Evolutionary conservation across 1,284 basidiomycete genomes (phyloP).

Genomic region (Malassezia furfur): DNA sequence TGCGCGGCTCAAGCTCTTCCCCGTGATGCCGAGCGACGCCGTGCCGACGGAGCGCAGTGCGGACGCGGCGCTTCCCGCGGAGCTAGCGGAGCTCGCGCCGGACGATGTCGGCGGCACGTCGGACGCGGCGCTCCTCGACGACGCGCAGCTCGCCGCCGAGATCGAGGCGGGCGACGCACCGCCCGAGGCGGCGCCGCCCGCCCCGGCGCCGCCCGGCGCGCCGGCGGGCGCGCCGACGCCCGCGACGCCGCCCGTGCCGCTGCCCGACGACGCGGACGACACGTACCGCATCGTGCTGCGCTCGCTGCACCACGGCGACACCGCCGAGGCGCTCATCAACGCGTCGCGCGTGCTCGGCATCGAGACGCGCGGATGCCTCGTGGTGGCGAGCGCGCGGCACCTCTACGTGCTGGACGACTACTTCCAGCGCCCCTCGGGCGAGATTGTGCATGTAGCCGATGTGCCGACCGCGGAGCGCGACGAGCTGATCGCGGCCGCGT

Average conservation of each 20-base stretch:
- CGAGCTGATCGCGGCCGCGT: conserved; percentile 58
- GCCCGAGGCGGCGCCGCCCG: not conserved
- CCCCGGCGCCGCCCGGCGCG: not conserved
- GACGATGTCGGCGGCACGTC: conserved; percentile 1
- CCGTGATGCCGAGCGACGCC: conserved; percentile 17
- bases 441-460: conserved; percentile 77
- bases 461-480: conserved; percentile 63
- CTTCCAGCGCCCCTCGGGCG: conserved; percentile 75
- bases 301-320: conserved; percentile 70
- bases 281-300: conserved; percentile 56
- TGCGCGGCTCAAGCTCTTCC: conserved; percentile 35
- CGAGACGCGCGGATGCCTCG: conserved; percentile 61
- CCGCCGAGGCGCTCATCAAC: conserved; percentile 70
- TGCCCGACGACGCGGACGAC: conserved; percentile 51
- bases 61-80: not conserved
- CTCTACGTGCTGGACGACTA: conserved; percentile 85
- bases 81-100: not conserved
- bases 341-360: conserved; percentile 38
- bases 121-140: not conserved
- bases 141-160: not conserved
- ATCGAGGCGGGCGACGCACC: not conserved
- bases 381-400: conserved; percentile 74
- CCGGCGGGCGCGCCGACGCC: not conserved
- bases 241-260: not conserved
- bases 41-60: not conserved